phyloP scores from a whole-genome alignment of 495 filamentous ascomycete species.

The Recurvomyces mirabilis region DNA sequence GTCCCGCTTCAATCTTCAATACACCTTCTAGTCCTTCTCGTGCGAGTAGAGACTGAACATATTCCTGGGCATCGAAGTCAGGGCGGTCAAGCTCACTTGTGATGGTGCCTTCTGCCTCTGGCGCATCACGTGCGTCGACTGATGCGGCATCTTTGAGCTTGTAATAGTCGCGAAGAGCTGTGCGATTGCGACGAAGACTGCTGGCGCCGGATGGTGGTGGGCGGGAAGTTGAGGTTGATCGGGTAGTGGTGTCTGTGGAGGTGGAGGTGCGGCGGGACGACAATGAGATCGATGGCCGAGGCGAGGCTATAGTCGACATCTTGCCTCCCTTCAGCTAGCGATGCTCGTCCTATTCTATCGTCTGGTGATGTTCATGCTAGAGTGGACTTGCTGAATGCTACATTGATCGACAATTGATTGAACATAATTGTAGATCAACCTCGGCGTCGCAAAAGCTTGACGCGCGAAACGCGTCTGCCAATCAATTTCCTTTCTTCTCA shows the following conservation, averaged over 20 bases:
- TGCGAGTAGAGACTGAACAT: slow-evolving; percentile 53
- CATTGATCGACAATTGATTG: too few relatives aligned
- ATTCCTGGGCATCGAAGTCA: slow-evolving; percentile 45
- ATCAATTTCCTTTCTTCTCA: too few relatives aligned
- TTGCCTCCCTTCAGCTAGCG: neutral
- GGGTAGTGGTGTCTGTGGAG: slow-evolving; percentile 50
- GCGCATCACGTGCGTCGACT: slow-evolving; percentile 19
- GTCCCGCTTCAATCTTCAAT: slow-evolving; percentile 49
- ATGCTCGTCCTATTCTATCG: too few relatives aligned
- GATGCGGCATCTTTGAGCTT: slow-evolving; percentile 52
- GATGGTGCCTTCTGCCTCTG: slow-evolving; percentile 27
- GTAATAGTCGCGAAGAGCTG: slow-evolving; percentile 90
- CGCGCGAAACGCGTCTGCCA: too few relatives aligned
- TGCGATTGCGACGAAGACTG: slow-evolving; percentile 52
- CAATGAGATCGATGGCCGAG: slow-evolving; percentile 47
- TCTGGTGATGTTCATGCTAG: too few relatives aligned
- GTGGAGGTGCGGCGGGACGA: slow-evolving; percentile 63
- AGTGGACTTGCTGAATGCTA: too few relatives aligned
- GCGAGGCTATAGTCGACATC: slow-evolving; percentile 54
- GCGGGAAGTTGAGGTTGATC: slow-evolving; percentile 33
- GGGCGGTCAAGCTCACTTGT: slow-evolving; percentile 45
- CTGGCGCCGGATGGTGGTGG: slow-evolving; percentile 20
- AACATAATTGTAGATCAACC: too few relatives aligned
- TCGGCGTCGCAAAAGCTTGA: too few relatives aligned
- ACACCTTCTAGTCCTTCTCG: slow-evolving; percentile 54